Conservation (phyloP, 1,139 yeast species). For the Lodderomyces parapsilosis region DNA sequence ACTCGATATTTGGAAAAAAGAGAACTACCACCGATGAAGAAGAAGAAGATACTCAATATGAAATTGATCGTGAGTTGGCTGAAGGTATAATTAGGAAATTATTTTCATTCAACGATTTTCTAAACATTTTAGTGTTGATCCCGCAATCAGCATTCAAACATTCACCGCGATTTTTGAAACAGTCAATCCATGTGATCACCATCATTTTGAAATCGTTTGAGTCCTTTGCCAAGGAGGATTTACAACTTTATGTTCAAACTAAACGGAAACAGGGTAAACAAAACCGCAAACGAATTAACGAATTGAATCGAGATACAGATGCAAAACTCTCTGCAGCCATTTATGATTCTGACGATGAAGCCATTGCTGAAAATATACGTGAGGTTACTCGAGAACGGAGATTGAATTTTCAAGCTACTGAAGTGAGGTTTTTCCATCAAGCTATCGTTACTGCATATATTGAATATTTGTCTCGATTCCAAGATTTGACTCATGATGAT, state of each 20-base stretch:
- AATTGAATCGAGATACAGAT: constrained; percentile 28
- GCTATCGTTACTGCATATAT: constrained; percentile 52
- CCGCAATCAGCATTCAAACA: constrained; percentile 68
- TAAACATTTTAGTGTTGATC: constrained; percentile 56
- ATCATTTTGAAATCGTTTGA: constrained; percentile 69
- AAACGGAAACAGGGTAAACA: constrained; percentile 35
- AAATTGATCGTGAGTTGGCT: constrained; percentile 47
- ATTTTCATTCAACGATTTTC: constrained; percentile 65
- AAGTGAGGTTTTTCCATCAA: constrained; percentile 41
- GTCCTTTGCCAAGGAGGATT: constrained; percentile 60
- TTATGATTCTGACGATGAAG: constrained; percentile 40
- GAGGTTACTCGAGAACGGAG: constrained; percentile 47
- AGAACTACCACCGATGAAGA: constrained; percentile 24
- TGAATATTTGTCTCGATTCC: constrained; percentile 50
- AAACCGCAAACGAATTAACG: constrained; percentile 21
- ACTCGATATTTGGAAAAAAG: constrained; percentile 47
- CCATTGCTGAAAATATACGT: constrained; percentile 37
- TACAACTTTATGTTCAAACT: constrained; percentile 53
- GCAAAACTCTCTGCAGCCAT: constrained; percentile 32
- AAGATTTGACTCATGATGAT: constrained; percentile 60
- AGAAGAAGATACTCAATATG: constrained; percentile 50
- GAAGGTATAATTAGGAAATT: constrained; percentile 48
- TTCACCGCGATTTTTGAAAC: constrained; percentile 61
- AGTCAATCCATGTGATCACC: constrained; percentile 66
- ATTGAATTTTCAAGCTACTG: constrained; percentile 47